Evolutionary conservation across 2,329 filamentous ascomycete species (phyloP), one percentile per base, ranked within the genome.

Genomic region (Dactylellina haptotyla): DNA sequence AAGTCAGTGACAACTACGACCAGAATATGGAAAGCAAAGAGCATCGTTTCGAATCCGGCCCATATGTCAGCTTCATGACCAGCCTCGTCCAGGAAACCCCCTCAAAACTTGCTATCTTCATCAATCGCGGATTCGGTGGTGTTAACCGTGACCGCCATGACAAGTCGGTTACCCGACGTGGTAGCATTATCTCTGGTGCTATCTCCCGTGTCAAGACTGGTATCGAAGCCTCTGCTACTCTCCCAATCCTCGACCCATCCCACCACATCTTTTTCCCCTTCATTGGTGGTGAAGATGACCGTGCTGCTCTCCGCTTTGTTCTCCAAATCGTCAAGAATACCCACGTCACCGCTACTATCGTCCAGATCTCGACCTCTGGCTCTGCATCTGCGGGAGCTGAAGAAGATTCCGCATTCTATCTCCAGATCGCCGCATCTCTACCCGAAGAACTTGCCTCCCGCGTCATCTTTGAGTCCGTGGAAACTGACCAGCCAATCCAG

Each of bases 191-290:
- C 77, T 76, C 53, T 65, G 65, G 48, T 69, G 76, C 75, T 57
- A 75, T 71, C 32, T 77, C 65, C 57, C 78, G 23, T 39, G 70
- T 65, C 61, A 75, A 54, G 70, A 59, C 73, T 76, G 75, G 78
- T 70, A 72, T 79, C 63, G 23, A 78, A n/a, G 87, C 90, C 59
- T 82, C 86, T 9, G 82, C 85, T 0, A 81, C 85, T 18, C 82
- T 85, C 0, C 87, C 89, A 0, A 84, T 88, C 3, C 83, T 84
- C 4, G 87, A 91, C 77, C 89, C 88, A 73, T 88, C 87, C 34
- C 92, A 96, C 79, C 92, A 94, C 79, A 85, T 98, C 76, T 93
- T 96, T 79, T 84, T 96, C 61, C 90, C 93, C 0, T 98, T 92
- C 81, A 89, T 97, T 70, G 93, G 94, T 16, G 91, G 91, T 6